Evolutionary conservation across 2,329 filamentous ascomycete species (phyloP).

Genomic region (Calonectria ilicicola): DNA sequence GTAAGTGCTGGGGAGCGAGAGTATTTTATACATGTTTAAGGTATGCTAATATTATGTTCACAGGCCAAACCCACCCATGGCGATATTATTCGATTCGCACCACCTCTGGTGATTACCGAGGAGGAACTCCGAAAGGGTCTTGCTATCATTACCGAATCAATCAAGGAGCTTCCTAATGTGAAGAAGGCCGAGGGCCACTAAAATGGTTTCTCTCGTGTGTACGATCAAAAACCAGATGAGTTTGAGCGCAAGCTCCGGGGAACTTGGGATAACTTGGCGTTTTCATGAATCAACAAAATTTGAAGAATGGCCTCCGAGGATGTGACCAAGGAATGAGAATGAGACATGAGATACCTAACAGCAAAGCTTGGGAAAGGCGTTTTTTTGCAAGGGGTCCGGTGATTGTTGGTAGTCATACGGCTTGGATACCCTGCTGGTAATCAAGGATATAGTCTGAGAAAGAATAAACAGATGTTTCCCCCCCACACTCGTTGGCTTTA

Average conservation of each 20-base stretch:
- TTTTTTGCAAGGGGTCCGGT: constrained; percentile 32
- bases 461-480: constrained; percentile 16
- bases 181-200: constrained; percentile 54
- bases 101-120: constrained; percentile 93
- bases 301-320: constrained; percentile 22
- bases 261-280: constrained; percentile 30
- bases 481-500: neutral
- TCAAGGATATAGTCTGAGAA: constrained; percentile 17
- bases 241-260: constrained; percentile 39
- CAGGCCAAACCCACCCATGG: constrained; percentile 98
- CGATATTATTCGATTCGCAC: constrained; percentile 98
- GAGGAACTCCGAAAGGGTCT: constrained; percentile 84
- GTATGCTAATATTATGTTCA: constrained; percentile 11
- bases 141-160: constrained; percentile 82
- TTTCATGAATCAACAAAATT: constrained; percentile 17
- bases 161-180: constrained; percentile 81
- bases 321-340: constrained; percentile 28
- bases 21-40: neutral
- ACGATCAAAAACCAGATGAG: constrained; percentile 25
- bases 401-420: constrained; percentile 30
- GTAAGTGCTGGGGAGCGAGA: constrained; percentile 63
- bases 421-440: constrained; percentile 32
- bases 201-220: constrained; percentile 9
- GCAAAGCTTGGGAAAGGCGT: constrained; percentile 34
- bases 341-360: constrained; percentile 32